Conservation (phyloP, 192 early-diverging fungal genomes). For the Fimicolochytrium jonesii region DNA sequence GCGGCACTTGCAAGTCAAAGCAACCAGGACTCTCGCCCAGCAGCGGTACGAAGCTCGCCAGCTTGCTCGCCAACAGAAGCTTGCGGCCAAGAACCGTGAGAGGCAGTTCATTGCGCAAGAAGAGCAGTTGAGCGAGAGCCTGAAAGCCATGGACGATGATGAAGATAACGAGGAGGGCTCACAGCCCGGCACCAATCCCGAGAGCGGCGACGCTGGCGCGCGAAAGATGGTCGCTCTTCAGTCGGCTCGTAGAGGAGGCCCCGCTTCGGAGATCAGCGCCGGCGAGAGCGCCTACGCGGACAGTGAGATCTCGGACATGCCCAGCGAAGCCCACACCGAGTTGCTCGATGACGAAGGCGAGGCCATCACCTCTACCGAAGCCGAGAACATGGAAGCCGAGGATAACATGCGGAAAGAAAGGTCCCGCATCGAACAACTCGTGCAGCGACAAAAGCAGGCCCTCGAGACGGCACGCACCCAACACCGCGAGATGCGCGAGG, state of each 20-base stretch:
- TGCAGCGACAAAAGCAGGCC: slow-evolving; percentile 11
- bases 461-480: slow-evolving; percentile 19
- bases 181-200: background rate
- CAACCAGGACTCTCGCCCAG: slow-evolving; percentile 7
- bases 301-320: slow-evolving; percentile 26
- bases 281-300: slow-evolving; percentile 3
- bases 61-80: slow-evolving; percentile 24
- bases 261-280: slow-evolving; percentile 1
- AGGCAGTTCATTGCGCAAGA: slow-evolving; percentile 24
- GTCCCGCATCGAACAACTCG: background rate
- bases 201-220: background rate
- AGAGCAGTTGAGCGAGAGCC: slow-evolving; percentile 7
- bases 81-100: slow-evolving; percentile 29
- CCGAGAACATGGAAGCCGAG: slow-evolving; percentile 10
- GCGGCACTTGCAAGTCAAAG: slow-evolving; percentile 19
- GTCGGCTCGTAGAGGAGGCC: slow-evolving; percentile 1
- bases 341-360: slow-evolving; percentile 9
- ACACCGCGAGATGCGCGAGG: slow-evolving; percentile 25
- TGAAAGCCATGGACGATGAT: slow-evolving; percentile 10
- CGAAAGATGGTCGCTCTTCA: background rate
- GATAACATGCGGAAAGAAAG: slow-evolving; percentile 4
- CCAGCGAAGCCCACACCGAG: slow-evolving; percentile 15
- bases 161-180: background rate
- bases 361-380: background rate
- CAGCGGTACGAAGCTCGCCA: slow-evolving; percentile 27